Percentiles rank a stretch among this genome's conserved stretches.
Evolutionary conservation across 768 basidiomycete genomes (phyloP).

Genomic region (Trametes cingulata): DNA sequence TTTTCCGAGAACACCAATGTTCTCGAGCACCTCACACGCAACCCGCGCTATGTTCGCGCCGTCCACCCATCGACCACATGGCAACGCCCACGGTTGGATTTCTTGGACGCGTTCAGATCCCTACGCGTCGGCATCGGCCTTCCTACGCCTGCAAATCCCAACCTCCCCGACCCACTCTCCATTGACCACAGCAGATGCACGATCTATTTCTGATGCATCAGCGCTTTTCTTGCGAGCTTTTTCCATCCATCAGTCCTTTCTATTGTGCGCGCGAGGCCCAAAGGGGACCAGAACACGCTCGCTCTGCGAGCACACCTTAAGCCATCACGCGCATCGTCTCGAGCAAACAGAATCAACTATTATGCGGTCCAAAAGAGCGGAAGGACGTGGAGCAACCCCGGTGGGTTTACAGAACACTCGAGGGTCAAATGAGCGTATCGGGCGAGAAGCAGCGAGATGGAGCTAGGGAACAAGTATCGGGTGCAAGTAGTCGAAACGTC

Average conservation of each 20-base stretch:
- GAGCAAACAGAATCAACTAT: slow-evolving; percentile 16
- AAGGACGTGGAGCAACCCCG: slow-evolving; percentile 12
- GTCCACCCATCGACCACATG: too few species aligned
- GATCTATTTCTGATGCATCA: slow-evolving; percentile 21
- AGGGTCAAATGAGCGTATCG: slow-evolving; percentile 12
- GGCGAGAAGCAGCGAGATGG: slow-evolving; percentile 3
- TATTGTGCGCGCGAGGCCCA: slow-evolving; percentile 4
- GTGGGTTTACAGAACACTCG: slow-evolving; percentile 15
- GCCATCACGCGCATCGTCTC: slow-evolving; percentile 1
- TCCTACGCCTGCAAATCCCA: not conserved
- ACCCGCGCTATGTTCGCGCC: too few species aligned
- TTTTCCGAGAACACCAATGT: too few species aligned
- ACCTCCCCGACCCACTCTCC: not conserved
- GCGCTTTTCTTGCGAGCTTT: slow-evolving; percentile 4
- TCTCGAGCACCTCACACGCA: too few species aligned
- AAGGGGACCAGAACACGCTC: not conserved
- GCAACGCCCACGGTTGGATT: not conserved
- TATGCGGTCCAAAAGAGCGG: slow-evolving; percentile 21
- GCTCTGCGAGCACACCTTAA: not conserved
- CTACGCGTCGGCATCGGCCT: too few species aligned
- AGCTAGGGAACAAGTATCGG: slow-evolving; percentile 5
- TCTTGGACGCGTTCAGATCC: not conserved
- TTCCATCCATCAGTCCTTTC: slow-evolving; percentile 12
- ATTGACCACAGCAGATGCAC: not conserved
- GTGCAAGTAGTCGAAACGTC: slow-evolving; percentile 14